Evolutionary conservation across 2,329 filamentous ascomycete species (phyloP).

Genomic region (Fusarium clavum): DNA sequence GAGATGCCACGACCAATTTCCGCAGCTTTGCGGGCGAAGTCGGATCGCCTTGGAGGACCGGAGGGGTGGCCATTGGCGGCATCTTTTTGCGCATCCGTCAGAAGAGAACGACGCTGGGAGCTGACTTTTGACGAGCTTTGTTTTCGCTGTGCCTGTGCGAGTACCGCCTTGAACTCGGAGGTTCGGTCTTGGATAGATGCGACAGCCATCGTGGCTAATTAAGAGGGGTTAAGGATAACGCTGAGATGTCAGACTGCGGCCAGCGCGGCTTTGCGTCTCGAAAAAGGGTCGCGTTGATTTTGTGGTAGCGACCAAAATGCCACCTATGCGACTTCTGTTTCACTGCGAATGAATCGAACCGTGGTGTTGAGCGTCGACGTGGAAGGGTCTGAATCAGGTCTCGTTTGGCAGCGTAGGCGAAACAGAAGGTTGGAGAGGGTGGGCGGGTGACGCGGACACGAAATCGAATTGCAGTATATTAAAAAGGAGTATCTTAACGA

Average conservation of each 20-base stretch:
- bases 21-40: slow-evolving; percentile 91
- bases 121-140: slow-evolving; percentile 81
- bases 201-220: slow-evolving; percentile 65
- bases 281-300: slow-evolving; percentile 2
- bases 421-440: slow-evolving; percentile 6
- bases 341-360: slow-evolving; percentile 7
- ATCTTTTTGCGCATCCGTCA: slow-evolving; percentile 78
- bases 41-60: slow-evolving; percentile 74
- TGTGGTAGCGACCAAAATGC: slow-evolving; percentile 8
- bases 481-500: slow-evolving; percentile 23
- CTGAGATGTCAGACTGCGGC: slow-evolving; percentile 48
- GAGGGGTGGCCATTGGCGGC: slow-evolving; percentile 62
- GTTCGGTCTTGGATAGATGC: slow-evolving; percentile 95
- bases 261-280: slow-evolving; percentile 50
- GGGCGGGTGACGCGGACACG: slow-evolving; percentile 32
- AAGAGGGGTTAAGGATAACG: slow-evolving; percentile 29
- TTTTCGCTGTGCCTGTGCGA: slow-evolving; percentile 84
- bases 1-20: slow-evolving; percentile 93
- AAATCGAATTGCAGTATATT: slow-evolving; percentile 34
- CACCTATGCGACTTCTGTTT: slow-evolving; percentile 21
- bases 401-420: slow-evolving; percentile 27
- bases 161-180: slow-evolving; percentile 91
- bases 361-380: slow-evolving; percentile 15
- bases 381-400: slow-evolving; percentile 32
- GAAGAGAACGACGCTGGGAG: slow-evolving; percentile 82